phyloP scores from a whole-genome alignment of 768 basidiomycete genomes.

The Mycena galericulata region DNA sequence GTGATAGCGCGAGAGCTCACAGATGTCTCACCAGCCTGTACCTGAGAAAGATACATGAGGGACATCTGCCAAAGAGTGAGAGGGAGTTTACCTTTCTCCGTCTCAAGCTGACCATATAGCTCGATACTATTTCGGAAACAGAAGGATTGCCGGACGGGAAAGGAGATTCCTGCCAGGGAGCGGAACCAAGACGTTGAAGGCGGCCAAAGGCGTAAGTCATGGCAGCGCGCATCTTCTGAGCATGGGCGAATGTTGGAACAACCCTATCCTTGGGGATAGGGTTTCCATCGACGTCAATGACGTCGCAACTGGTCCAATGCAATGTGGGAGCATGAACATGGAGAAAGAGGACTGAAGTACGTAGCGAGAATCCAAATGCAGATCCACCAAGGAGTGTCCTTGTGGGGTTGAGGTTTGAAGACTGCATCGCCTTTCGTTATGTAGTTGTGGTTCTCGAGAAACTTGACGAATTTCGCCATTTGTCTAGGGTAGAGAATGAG shows the following conservation, averaged over 20 bases:
- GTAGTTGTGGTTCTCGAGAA: constrained; percentile 26
- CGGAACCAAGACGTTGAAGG: constrained; percentile 23
- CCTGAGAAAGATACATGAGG: constrained; percentile 5
- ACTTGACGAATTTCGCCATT: constrained; percentile 33
- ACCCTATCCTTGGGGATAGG: not conserved
- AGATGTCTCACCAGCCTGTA: constrained; percentile 27
- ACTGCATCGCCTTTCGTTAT: constrained; percentile 29
- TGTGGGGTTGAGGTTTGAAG: constrained; percentile 30
- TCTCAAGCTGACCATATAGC: constrained; percentile 33
- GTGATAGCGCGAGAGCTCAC: constrained; percentile 36
- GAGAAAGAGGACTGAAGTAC: not conserved
- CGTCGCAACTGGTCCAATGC: constrained; percentile 39
- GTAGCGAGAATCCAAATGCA: constrained; percentile 19
- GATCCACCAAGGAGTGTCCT: constrained; percentile 34
- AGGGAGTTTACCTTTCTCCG: constrained; percentile 12
- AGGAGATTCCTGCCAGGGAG: constrained; percentile 25
- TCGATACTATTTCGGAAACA: constrained; percentile 32
- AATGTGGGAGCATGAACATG: not conserved
- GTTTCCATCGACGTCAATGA: constrained; percentile 38
- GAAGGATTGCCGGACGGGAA: constrained; percentile 36
- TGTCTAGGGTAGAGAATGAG: constrained; percentile 28
- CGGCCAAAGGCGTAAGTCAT: constrained; percentile 45
- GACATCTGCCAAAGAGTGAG: not conserved
- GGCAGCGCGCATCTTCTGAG: constrained; percentile 50
- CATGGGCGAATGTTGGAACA: constrained; percentile 41